phyloP scores from a whole-genome alignment of 306 rosid species.

The Benincasa hispida region DNA sequence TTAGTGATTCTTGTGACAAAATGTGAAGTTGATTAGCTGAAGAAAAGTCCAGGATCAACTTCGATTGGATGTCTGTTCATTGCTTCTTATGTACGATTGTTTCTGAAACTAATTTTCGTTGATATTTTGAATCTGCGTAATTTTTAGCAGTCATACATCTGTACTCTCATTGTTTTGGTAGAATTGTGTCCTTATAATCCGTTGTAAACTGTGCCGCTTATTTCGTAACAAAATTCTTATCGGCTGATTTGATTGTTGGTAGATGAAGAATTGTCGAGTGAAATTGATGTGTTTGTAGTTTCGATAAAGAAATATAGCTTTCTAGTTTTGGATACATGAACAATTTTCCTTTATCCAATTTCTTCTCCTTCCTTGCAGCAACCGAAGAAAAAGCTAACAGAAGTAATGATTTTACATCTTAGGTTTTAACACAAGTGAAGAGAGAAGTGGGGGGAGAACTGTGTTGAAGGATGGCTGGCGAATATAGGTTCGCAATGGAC shows the following conservation, averaged over 20 bases:
- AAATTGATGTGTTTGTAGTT: background rate
- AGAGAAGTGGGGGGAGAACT: background rate
- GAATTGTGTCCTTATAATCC: background rate
- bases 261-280: background rate
- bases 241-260: background rate
- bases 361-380: background rate
- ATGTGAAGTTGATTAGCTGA: background rate
- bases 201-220: background rate
- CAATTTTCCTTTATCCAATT: background rate
- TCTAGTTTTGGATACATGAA: background rate
- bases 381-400: background rate
- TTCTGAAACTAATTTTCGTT: background rate
- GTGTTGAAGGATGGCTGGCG: slow-evolving; percentile 28
- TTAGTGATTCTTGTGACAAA: background rate
- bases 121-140: background rate
- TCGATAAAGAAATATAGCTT: background rate
- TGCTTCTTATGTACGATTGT: background rate
- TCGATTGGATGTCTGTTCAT: background rate
- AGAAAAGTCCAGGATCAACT: background rate
- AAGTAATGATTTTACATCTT: background rate
- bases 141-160: background rate
- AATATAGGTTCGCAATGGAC: slow-evolving; percentile 48
- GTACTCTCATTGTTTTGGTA: background rate
- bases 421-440: background rate
- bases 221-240: background rate